Evolutionary conservation across 1,139 yeast genomes (phyloP), one percentile per base, ranked within the genome.

Genomic region (Lodderomyces orthopsilosis): DNA sequence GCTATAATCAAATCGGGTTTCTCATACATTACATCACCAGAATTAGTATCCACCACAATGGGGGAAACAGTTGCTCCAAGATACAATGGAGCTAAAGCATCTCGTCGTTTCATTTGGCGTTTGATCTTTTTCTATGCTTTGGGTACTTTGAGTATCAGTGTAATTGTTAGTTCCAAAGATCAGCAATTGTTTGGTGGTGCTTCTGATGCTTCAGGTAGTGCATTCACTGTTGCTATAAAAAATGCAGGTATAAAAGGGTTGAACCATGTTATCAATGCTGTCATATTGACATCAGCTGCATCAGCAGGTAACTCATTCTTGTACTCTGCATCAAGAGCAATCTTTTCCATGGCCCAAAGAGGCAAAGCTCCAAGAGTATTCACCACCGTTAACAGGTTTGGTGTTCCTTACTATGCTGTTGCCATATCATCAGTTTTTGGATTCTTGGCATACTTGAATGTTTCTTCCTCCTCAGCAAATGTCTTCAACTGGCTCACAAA

Each of bases 271-370:
- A 70, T 85, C 52, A 85, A 85, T 56, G 91, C 83, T 1, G 79
- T 79, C 51, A 80, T 85, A 45, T 64, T 85, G 57, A 66, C 84
- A 8, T 83, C 85, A 45, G 85, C 86, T 44, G 75, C 83, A 50
- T 80, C 87, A 12, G 86, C 91, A 8, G 82, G 85, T 41, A 85
- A 84, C 63, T 83, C 90, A 0, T 87, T 81, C 62, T 66, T 83
- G 49, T 85, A 83, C 62, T 81, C 85, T 46, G 82, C 85, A 17
- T 76, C 90, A 12, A 75, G 93, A 70, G 77, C 83, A 13, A 65
- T 83, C 36, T 85, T 79, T 57, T 82, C 85, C 35, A 65, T 84
- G 50, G 76, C 89, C 6, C 68, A 70, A 45, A 78, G 77, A 56
- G 83, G 84, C 14, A 74, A 74, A 59, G 88, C 90, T 19, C 90